phyloP scores from a whole-genome alignment of 2,329 filamentous ascomycete species.

The Dactylonectria estremocensis region DNA sequence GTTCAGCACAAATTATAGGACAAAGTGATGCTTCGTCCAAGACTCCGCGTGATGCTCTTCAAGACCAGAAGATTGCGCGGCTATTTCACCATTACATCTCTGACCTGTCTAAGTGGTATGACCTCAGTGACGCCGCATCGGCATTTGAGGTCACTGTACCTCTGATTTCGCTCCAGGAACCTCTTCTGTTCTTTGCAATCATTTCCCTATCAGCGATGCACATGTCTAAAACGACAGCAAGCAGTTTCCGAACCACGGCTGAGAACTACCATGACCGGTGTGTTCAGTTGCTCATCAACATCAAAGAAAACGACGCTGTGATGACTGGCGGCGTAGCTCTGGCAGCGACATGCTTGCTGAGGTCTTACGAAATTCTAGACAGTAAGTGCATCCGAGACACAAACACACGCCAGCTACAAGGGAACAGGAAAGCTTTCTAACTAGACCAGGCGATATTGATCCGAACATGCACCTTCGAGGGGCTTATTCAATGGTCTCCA shows the following conservation, averaged over 20 bases:
- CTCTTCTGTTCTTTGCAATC: slow-evolving; percentile 61
- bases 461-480: slow-evolving; percentile 63
- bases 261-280: slow-evolving; percentile 60
- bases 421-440: not conserved
- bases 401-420: not conserved
- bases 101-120: slow-evolving; percentile 62
- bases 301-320: slow-evolving; percentile 51
- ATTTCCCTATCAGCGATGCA: slow-evolving; percentile 63
- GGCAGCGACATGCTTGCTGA: slow-evolving; percentile 62
- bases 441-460: slow-evolving; percentile 53
- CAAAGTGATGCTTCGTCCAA: slow-evolving; percentile 26
- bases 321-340: slow-evolving; percentile 58
- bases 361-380: slow-evolving; percentile 65
- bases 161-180: slow-evolving; percentile 54
- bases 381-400: slow-evolving; percentile 47
- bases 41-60: slow-evolving; percentile 49
- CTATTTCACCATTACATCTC: slow-evolving; percentile 59
- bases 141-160: slow-evolving; percentile 57
- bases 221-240: slow-evolving; percentile 51
- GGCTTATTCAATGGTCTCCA: slow-evolving; percentile 60
- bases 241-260: slow-evolving; percentile 47
- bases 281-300: slow-evolving; percentile 55
- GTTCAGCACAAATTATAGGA: slow-evolving; percentile 16
- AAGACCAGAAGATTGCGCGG: slow-evolving; percentile 50
- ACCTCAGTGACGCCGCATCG: slow-evolving; percentile 58